phyloP scores from a whole-genome alignment of 225 moss, liverwort and hornwort species.

The Thuidium tamariscinum region DNA sequence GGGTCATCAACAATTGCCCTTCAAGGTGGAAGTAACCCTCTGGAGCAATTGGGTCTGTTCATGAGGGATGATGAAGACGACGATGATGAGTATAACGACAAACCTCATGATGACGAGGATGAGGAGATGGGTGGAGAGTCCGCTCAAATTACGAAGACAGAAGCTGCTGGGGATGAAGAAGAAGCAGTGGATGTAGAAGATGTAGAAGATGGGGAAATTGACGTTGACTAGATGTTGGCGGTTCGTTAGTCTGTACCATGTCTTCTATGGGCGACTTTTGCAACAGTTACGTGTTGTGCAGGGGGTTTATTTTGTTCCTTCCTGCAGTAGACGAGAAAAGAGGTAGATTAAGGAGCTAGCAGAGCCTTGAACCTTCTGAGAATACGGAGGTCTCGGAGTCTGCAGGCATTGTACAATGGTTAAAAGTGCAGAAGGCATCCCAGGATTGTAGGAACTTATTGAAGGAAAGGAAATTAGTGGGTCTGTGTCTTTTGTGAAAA shows the following conservation, averaged over 20 bases:
- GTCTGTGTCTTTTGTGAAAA: conserved; percentile 12
- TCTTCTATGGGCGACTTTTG: background rate
- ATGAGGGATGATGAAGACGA: conserved; percentile 94
- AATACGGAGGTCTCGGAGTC: background rate
- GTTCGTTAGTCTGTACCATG: conserved; percentile 2
- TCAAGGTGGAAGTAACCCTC: conserved; percentile 66
- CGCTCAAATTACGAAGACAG: background rate
- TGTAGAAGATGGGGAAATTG: conserved; percentile 55
- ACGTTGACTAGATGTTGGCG: conserved; percentile 21
- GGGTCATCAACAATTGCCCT: conserved; percentile 68
- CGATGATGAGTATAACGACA: conserved; percentile 75
- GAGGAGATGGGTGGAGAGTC: conserved; percentile 26
- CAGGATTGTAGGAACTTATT: conserved; percentile 27
- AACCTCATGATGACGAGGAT: conserved; percentile 28
- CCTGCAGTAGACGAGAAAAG: background rate
- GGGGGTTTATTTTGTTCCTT: conserved; percentile 29
- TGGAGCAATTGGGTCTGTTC: conserved; percentile 86
- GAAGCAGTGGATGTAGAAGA: conserved; percentile 22
- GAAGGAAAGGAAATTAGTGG: conserved; percentile 6
- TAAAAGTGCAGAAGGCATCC: conserved; percentile 17
- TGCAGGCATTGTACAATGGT: conserved; percentile 36
- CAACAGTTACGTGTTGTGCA: conserved; percentile 13
- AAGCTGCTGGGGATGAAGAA: background rate
- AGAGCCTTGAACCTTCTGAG: background rate
- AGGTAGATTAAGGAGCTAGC: conserved; percentile 7